Base-by-base conservation (phyloP, 169 alveolate species). In the Ichthyophthirius multifiliis region DNA sequence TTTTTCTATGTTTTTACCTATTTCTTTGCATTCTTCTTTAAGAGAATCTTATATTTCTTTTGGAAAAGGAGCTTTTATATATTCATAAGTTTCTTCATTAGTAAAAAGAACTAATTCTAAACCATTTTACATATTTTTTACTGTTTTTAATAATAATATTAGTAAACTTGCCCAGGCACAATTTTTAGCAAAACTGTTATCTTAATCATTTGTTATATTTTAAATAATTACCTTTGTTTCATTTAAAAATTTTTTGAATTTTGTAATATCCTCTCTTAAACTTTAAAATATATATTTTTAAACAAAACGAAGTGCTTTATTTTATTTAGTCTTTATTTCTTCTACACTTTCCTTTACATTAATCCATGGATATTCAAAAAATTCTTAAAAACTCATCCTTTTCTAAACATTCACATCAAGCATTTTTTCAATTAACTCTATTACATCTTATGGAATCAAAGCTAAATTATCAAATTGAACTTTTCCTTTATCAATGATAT, bases 381-480 rank as follows among this genome's bases (percentile, higher is more conserved):
- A 43, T 12, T 88, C 86, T n/a, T 44, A 64, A 39, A 83, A 41
- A 5, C 88, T 20, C 2, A 83, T 76, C 73, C 95, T 87, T 30
- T 79, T 37, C 23, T 90, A 75, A 1, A 94, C 90, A 47, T 93
- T 87, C 37, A 87, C 86, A 10, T 79, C 65, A 3, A 93, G 76
- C 89, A 90, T 90, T 74, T 84, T 88, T 43, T 82, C 47, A 6
- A 90, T 80, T 48, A 90, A 79, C 48, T 90, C 92, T 31, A 46
- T 67, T 0, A 75, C 83, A 32, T 87, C 87, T 43, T 35, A 16
- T 7, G 71, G 41, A 7, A 55, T 55, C 18, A 27, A 39, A 55
- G 76, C 44, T 6, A 23, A 63, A 64, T 27, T 3, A 31, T 64
- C 30, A n/a, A 65, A 41, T 15, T 9, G 10, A 43, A 63, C 75